Percentiles rank a stretch among this genome's conserved stretches.
These are phyloP conservation scores for Suillus subaureus DNA, from an alignment of 768 basidiomycete genomes.

Conservation along the genomic window DNA sequence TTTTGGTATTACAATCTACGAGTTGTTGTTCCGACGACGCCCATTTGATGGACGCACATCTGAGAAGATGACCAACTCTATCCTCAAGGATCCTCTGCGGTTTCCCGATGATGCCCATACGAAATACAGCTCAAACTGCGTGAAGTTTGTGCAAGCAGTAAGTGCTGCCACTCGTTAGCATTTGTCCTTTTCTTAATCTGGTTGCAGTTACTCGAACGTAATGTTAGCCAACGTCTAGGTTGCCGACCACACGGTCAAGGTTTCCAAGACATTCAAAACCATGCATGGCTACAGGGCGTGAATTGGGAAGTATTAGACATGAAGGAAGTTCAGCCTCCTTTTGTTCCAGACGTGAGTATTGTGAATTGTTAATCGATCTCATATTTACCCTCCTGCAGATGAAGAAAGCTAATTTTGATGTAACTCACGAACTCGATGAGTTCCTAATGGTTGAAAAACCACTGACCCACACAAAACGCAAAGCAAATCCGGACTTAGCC, in stretches of 20 bases:
- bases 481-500: conserved; percentile 81
- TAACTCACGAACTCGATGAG: conserved; percentile 96
- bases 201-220: conserved; percentile 80
- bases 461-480: conserved; percentile 92
- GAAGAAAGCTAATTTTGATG: conserved; percentile 98
- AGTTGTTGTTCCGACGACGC: conserved; percentile 79
- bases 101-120: conserved; percentile 72
- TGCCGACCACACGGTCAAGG: conserved; percentile 72
- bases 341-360: conserved; percentile 86
- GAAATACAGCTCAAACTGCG: conserved; percentile 66
- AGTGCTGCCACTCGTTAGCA: conserved; percentile 26
- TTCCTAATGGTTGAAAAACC: conserved; percentile 98
- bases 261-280: conserved; percentile 74
- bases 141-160: conserved; percentile 69
- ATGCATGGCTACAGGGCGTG: conserved; percentile 83
- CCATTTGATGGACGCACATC: conserved; percentile 91
- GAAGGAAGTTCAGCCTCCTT: conserved; percentile 77
- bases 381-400: conserved; percentile 49
- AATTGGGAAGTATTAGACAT: conserved; percentile 80
- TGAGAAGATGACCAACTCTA: conserved; percentile 86
- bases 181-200: not conserved
- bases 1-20: conserved; percentile 86
- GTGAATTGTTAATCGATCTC: not conserved
- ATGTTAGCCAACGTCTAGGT: conserved; percentile 76
- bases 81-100: conserved; percentile 74